Evolutionary conservation across 2,329 filamentous ascomycete genomes (phyloP), one percentile per base, ranked within the genome.

Genomic region (Neopestalotiopsis sp.): DNA sequence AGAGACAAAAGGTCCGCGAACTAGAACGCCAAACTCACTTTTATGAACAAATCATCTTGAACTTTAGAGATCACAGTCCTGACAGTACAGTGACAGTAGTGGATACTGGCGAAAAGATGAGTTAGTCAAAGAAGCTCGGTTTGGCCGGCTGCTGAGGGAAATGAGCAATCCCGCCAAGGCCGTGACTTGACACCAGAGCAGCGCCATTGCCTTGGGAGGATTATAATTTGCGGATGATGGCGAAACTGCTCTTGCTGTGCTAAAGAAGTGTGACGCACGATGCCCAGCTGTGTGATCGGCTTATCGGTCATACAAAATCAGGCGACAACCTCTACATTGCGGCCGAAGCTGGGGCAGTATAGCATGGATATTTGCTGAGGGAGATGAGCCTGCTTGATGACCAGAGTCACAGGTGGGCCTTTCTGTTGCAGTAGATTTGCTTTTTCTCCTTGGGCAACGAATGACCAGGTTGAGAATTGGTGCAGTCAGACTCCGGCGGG

Each of bases 171-270:
- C 76, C 68, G 78, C 78, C 64, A 79, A 63, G 3, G 72, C 72
- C 14, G 75, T 79, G 32, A 77, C 74, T 68, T 78, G 73, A 53
- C 78, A 79, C 70, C 77, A 79, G 20, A 79, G 49, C 34, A 38
- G 34, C 34, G 3, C 10, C 34, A 38, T 38, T 38, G 34, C 34
- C 24, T 3, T 28, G 24, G 24, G 24, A 28, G 24, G 24, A 28
- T 28, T 28, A 28, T 28, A 28, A 28, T 28, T 28, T 28, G 24
- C 3, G 24, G 24, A 28, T 28, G 4, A 28, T 28, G 24, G 24
- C 24, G 24, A 28, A 28, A 28, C 24, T 28, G 24, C 24, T 28
- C 24, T 28, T 28, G 24, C 24, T 28, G 24, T 28, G 24, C 24
- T 28, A 28, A 28, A 28, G 24, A 28, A 28, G 24, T 28, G 24